Evolutionary conservation across 768 basidiomycete species (phyloP).

Genomic region (Serendipita sp.): DNA sequence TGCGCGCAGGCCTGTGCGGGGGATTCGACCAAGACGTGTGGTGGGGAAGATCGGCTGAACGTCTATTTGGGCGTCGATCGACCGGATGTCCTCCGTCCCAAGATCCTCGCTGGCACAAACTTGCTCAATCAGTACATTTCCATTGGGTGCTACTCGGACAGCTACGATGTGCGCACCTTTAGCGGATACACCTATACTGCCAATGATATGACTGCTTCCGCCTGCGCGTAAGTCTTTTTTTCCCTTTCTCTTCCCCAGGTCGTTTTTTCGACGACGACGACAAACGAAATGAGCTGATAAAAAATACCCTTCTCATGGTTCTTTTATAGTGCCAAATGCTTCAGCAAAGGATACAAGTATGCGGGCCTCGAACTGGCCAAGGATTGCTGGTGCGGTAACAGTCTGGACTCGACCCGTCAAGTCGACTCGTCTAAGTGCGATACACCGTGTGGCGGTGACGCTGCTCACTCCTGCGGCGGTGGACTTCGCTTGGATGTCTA

Average conservation of each 20-base stretch:
- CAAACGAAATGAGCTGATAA: too few species aligned
- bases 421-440: conserved; percentile 5
- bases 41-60: background rate
- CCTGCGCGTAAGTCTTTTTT: background rate
- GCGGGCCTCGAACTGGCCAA: conserved; percentile 7
- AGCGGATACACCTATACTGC: background rate
- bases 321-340: background rate
- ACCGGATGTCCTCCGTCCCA: background rate
- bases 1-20: background rate
- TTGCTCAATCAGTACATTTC: background rate
- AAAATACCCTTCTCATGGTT: background rate
- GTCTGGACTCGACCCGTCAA: background rate
- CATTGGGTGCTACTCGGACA: conserved; percentile 4
- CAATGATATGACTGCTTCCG: background rate
- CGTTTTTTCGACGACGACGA: too few species aligned
- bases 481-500: background rate
- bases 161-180: background rate
- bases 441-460: conserved; percentile 4
- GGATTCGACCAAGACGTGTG: background rate
- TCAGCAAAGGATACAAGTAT: conserved; percentile 3
- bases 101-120: background rate
- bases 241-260: background rate
- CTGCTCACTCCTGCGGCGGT: conserved; percentile 7
- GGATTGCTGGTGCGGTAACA: conserved; percentile 6
- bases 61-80: background rate